These are phyloP conservation scores for Leucocoprinus leucothites DNA, from an alignment of 768 basidiomycete genomes.

Conservation along the genomic window DNA sequence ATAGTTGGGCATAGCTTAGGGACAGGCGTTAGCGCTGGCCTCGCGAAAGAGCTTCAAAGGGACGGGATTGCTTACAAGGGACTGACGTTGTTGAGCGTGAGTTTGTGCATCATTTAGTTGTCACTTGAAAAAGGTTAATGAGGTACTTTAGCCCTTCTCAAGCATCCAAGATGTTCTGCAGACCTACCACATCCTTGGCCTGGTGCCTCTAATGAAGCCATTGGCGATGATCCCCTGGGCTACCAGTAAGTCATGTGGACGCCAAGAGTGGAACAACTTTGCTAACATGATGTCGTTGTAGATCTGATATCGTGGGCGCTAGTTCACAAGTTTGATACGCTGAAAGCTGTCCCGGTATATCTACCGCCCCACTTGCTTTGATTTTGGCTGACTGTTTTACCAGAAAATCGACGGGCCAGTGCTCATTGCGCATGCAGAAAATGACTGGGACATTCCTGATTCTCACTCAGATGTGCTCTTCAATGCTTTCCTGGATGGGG, in stretches of 20 bases:
- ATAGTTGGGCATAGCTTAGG: constrained; percentile 89
- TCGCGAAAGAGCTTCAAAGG: constrained; percentile 45
- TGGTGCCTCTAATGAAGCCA: constrained; percentile 73
- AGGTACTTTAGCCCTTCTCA: constrained; percentile 46
- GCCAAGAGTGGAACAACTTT: constrained; percentile 14
- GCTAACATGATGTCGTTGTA: constrained; percentile 21
- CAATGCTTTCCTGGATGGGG: constrained; percentile 62
- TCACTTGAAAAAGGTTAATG: neutral
- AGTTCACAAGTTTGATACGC: constrained; percentile 57
- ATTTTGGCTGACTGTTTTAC: constrained; percentile 19
- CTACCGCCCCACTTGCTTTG: neutral
- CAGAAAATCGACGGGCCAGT: constrained; percentile 68
- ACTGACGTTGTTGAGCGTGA: constrained; percentile 46
- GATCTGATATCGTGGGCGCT: constrained; percentile 49
- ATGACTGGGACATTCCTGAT: constrained; percentile 79
- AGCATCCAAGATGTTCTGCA: constrained; percentile 62
- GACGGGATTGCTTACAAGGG: constrained; percentile 40
- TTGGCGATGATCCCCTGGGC: constrained; percentile 62
- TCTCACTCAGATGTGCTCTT: constrained; percentile 75
- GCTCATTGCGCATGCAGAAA: constrained; percentile 71
- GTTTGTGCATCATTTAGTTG: constrained; percentile 33
- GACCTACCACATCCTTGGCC: constrained; percentile 63
- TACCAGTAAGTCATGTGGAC: constrained; percentile 46
- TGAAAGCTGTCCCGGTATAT: constrained; percentile 60
- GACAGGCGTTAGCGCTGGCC: constrained; percentile 66